Evolutionary conservation across 2,329 filamentous ascomycete genomes (phyloP), one percentile per base, ranked within the genome.

Genomic region (Colletotrichum plurivorum): DNA sequence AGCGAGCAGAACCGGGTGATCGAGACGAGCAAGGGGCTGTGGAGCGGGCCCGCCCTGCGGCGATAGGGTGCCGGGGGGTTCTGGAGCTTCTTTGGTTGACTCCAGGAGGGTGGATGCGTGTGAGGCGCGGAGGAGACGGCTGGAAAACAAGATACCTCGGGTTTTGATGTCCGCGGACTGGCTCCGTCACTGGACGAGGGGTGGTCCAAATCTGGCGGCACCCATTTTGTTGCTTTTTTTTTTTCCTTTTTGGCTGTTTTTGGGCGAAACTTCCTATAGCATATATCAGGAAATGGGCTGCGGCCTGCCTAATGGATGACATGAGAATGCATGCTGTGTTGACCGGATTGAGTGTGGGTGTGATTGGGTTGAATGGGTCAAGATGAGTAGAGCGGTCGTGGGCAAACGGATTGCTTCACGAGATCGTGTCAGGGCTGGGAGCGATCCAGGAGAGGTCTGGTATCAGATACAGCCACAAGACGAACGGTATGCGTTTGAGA

Each of bases 21-120:
- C n/a, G 88, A 91, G 78, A 90, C 89, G 31, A 89, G 86, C 43
- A 90, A 88, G 73, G 89, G 89, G 2, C 78, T 92, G 64, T 92
- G 90, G 90, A 87, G 58, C 25, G 67, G 67, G 27, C 39, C 62
- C 13, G 63, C 55, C 27, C 58, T 67, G 57, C 57, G 67, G 49
- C 60, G 63, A 68, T 67, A 71, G 69, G n/a, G 67, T 27, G 41
- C 67, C 56, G 45, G 25, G 5, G 31, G 54, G 7, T 36, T 36
- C 31, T 36, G 31, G 31, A 10, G 31, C 31, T 36, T 36, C 31
- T 36, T 36, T 36, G 31, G 31, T 9, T 36, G 22, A 25, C 22
- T 25, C 5, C 22, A 25, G 22, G 22, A 25, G 22, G 22, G 22
- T 25, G 22, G 27, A 31, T 9, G 27, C 27, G 27, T 31, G 27